These are phyloP conservation scores for Haematococcus lacustris DNA, from an alignment of 139 green algal genomes.

Conservation along the genomic window DNA sequence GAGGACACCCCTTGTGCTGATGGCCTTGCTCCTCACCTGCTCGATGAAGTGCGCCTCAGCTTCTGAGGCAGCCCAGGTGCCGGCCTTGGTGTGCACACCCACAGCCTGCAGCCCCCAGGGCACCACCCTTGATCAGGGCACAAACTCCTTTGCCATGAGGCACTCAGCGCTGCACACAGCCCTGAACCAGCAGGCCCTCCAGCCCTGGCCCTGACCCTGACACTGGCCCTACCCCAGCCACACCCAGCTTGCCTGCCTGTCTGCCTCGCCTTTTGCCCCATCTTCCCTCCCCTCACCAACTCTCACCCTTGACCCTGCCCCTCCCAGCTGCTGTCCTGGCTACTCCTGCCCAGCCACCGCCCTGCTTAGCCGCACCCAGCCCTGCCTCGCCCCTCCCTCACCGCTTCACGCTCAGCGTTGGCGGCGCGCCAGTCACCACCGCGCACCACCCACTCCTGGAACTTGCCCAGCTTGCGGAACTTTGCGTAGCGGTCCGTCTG, in stretches of 20 bases:
- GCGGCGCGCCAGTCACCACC: slow-evolving; percentile 56
- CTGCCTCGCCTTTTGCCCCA: neutral
- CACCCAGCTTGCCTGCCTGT: neutral
- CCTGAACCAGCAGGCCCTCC: too few species aligned
- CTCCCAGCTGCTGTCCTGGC: too few species aligned
- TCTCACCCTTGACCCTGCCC: neutral
- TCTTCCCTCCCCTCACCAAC: neutral
- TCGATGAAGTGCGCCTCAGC: slow-evolving; percentile 73
- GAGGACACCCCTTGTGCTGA: too few species aligned
- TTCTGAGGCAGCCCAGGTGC: slow-evolving; percentile 64
- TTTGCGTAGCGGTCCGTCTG: slow-evolving; percentile 81
- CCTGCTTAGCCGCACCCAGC: neutral
- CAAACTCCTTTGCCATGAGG: neutral
- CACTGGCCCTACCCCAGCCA: too few species aligned
- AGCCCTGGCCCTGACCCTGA: too few species aligned
- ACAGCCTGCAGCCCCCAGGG: slow-evolving; percentile 20
- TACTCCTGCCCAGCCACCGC: too few species aligned
- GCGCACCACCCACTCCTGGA: slow-evolving; percentile 68
- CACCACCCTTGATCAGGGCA: neutral
- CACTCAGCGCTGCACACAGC: too few species aligned
- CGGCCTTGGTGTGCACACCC: slow-evolving; percentile 61
- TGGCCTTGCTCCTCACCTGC: too few species aligned
- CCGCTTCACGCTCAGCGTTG: slow-evolving; percentile 32
- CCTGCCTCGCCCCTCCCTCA: slow-evolving; percentile 9
- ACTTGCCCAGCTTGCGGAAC: slow-evolving; percentile 74